Percentiles rank a stretch among this genome's conserved stretches.
phyloP scores from a whole-genome alignment of 2,329 filamentous ascomycete genomes.

The Gliomastix tumulicola region DNA sequence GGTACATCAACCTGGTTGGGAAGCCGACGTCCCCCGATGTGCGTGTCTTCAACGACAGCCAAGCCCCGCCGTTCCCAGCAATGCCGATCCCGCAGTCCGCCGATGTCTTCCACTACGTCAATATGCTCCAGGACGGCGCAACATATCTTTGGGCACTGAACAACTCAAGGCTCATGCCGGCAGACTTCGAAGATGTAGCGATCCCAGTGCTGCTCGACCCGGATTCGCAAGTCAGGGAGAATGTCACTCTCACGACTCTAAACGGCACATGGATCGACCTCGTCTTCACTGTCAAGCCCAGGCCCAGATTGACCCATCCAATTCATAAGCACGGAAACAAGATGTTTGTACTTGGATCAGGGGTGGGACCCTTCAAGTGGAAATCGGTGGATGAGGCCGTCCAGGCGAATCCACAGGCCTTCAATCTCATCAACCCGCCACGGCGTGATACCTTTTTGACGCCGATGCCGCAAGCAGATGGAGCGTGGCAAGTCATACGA shows the following conservation, averaged over 20 bases:
- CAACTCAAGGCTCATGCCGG: slow-evolving; percentile 30
- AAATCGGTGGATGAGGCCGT: slow-evolving; percentile 44
- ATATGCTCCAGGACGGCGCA: slow-evolving; percentile 28
- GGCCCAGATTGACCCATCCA: slow-evolving; percentile 44
- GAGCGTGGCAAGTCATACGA: slow-evolving; percentile 39
- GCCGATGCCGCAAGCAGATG: not conserved
- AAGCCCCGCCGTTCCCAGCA: slow-evolving; percentile 39
- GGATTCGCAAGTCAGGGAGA: slow-evolving; percentile 22
- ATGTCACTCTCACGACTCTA: slow-evolving; percentile 39
- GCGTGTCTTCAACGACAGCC: slow-evolving; percentile 33
- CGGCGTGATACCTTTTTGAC: slow-evolving; percentile 34
- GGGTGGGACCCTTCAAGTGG: slow-evolving; percentile 43
- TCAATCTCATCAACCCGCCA: slow-evolving; percentile 51
- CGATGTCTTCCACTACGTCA: slow-evolving; percentile 36
- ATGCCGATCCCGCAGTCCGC: slow-evolving; percentile 30
- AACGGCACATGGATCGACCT: slow-evolving; percentile 48
- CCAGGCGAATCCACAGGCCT: slow-evolving; percentile 34
- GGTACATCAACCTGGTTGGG: slow-evolving; percentile 31
- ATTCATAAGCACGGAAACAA: slow-evolving; percentile 61
- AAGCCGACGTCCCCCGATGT: slow-evolving; percentile 28
- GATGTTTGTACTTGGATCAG: slow-evolving; percentile 48
- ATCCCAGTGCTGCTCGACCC: slow-evolving; percentile 40
- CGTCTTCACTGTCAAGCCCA: slow-evolving; percentile 35
- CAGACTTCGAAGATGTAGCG: slow-evolving; percentile 19
- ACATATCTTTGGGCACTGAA: slow-evolving; percentile 49